phyloP scores from a whole-genome alignment of 2,329 filamentous ascomycete species.

The Pseudogymnoascus pannorum region DNA sequence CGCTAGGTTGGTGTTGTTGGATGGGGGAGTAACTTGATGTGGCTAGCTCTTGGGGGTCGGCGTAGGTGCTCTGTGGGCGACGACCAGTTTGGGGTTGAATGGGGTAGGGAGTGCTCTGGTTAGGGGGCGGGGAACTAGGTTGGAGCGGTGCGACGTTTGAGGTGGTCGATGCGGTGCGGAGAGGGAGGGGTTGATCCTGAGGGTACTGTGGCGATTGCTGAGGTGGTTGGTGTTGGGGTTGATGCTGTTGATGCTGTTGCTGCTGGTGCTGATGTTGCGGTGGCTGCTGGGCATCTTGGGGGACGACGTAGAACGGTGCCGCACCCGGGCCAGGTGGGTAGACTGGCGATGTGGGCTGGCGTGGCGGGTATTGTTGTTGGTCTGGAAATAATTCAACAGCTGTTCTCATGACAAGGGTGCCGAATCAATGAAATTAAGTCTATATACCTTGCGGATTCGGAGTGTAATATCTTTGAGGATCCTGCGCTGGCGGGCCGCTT shows the following conservation, averaged over 20 bases:
- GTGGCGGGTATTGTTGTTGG: slow-evolving; percentile 39
- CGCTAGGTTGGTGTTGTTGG: slow-evolving; percentile 35
- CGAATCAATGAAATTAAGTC: slow-evolving; percentile 4
- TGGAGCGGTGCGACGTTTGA: slow-evolving; percentile 32
- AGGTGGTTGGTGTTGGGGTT: slow-evolving; percentile 45
- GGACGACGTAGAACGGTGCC: slow-evolving; percentile 60
- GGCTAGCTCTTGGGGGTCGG: slow-evolving; percentile 68
- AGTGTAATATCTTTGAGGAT: slow-evolving; percentile 63
- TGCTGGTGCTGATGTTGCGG: slow-evolving; percentile 22
- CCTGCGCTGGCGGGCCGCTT: slow-evolving; percentile 39
- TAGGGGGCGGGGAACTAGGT: slow-evolving; percentile 45
- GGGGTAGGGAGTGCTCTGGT: slow-evolving; percentile 40
- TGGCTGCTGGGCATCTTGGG: slow-evolving; percentile 34
- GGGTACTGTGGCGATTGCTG: slow-evolving; percentile 44
- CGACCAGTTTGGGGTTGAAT: slow-evolving; percentile 39
- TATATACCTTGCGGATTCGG: slow-evolving; percentile 40
- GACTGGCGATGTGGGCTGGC: slow-evolving; percentile 41
- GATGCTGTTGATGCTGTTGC: slow-evolving; percentile 29
- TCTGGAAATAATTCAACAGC: slow-evolving; percentile 18
- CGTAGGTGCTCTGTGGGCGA: slow-evolving; percentile 61
- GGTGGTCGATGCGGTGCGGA: background rate
- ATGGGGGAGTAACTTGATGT: slow-evolving; percentile 71
- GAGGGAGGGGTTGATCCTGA: slow-evolving; percentile 39
- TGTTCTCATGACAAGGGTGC: slow-evolving; percentile 7
- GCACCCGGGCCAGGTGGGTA: slow-evolving; percentile 44